Evolutionary conservation across 2,329 filamentous ascomycete species (phyloP).

Genomic region (Diaporthe vexans): DNA sequence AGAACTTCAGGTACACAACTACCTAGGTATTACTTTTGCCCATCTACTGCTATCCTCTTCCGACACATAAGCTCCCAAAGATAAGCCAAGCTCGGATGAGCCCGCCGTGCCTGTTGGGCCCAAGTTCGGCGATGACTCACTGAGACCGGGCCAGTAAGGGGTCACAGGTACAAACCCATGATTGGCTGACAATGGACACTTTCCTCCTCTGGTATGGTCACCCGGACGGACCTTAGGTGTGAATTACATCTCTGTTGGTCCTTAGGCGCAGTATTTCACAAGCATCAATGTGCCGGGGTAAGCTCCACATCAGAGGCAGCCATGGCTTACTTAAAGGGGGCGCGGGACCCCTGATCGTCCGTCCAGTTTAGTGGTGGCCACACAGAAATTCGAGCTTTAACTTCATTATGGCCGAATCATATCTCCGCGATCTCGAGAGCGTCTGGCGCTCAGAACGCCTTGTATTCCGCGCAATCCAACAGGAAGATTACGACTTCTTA

Average conservation of each 20-base stretch:
- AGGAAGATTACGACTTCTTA: slow-evolving; percentile 36
- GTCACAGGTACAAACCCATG: background rate
- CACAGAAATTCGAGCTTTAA: background rate
- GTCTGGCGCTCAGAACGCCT: slow-evolving; percentile 47
- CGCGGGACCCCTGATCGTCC: background rate
- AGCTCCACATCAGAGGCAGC: background rate
- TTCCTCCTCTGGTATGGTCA: background rate
- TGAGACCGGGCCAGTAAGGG: background rate
- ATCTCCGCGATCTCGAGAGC: slow-evolving; percentile 31
- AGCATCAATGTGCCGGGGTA: no score
- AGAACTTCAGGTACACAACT: no score
- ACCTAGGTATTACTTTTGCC: no score
- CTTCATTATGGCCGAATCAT: slow-evolving; percentile 7
- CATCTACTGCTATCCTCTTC: background rate
- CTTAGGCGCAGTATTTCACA: slow-evolving; percentile 4
- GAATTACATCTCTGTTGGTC: background rate
- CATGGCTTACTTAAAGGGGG: background rate
- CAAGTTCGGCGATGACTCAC: background rate
- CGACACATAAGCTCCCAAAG: background rate
- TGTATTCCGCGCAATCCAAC: slow-evolving; percentile 45
- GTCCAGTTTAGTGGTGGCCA: background rate
- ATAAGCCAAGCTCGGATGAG: background rate
- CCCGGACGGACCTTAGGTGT: background rate
- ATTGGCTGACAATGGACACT: background rate
- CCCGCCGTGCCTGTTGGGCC: background rate